A percentile compares a stretch with the other conserved stretches of the same genome.
Evolutionary conservation across 306 rosid species (phyloP).

Genomic region (Lithocarpus polystachyus): DNA sequence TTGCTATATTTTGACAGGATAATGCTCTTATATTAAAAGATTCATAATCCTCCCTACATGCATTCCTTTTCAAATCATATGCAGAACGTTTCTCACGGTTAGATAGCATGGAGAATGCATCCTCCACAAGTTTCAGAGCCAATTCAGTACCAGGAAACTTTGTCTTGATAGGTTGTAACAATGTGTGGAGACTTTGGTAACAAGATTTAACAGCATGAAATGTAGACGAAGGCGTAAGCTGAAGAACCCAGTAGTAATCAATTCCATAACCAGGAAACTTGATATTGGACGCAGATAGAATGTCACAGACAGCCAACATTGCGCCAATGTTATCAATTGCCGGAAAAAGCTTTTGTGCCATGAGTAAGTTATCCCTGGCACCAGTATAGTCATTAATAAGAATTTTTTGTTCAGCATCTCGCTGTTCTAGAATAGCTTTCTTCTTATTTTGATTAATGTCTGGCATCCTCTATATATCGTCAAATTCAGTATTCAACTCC

Average conservation of each 20-base stretch:
- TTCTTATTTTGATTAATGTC: not conserved
- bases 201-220: not conserved
- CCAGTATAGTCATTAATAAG: not conserved
- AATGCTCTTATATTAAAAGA: not conserved
- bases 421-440: slow-evolving; percentile 5
- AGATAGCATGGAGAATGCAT: slow-evolving; percentile 14
- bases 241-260: slow-evolving; percentile 22
- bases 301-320: slow-evolving; percentile 16
- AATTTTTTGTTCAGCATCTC: slow-evolving; percentile 11
- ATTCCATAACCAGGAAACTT: slow-evolving; percentile 15
- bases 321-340: slow-evolving; percentile 7
- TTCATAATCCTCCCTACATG: not conserved
- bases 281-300: slow-evolving; percentile 6
- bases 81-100: not conserved
- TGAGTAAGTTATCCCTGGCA: slow-evolving; percentile 12
- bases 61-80: slow-evolving; percentile 1
- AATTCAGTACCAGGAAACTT: slow-evolving; percentile 8
- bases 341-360: not conserved
- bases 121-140: slow-evolving; percentile 14
- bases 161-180: slow-evolving; percentile 1
- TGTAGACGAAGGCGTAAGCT: not conserved
- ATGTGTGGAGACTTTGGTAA: not conserved
- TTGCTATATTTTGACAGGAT: not conserved
- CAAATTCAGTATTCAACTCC: not conserved
- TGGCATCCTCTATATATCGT: not conserved